A percentile compares a stretch with the other conserved stretches of the same genome.
These are phyloP conservation scores for Candolleomyces efflorescens DNA, from an alignment of 768 basidiomycete species.

Conservation along the genomic window DNA sequence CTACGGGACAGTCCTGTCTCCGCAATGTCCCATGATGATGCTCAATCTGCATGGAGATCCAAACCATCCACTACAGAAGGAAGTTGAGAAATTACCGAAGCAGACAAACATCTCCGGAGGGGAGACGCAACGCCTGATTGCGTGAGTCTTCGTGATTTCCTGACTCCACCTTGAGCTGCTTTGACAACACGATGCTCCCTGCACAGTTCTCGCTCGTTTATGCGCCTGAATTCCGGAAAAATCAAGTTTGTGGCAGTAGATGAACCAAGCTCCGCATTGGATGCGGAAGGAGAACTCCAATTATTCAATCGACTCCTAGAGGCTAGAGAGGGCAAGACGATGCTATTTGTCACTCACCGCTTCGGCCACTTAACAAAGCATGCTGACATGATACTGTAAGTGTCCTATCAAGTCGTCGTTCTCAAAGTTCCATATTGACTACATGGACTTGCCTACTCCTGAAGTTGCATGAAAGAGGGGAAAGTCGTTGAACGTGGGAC, in stretches of 20 bases:
- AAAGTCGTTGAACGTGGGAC: conserved; percentile 34
- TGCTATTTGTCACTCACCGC: conserved; percentile 54
- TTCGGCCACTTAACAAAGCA: conserved; percentile 45
- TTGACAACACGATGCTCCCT: background rate
- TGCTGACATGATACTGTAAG: conserved; percentile 52
- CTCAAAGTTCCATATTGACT: background rate
- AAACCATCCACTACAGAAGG: conserved; percentile 21
- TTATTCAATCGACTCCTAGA: conserved; percentile 37
- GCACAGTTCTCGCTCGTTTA: conserved; percentile 40
- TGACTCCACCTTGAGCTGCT: background rate
- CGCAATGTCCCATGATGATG: conserved; percentile 12
- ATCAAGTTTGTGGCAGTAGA: conserved; percentile 50
- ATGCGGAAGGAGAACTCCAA: conserved; percentile 48
- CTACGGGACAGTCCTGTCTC: conserved; percentile 34
- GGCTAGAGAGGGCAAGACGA: conserved; percentile 43
- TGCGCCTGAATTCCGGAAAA: conserved; percentile 34
- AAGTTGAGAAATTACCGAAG: conserved; percentile 21
- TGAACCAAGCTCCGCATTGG: conserved; percentile 57
- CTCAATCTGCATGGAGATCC: conserved; percentile 23
- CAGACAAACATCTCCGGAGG: conserved; percentile 36
- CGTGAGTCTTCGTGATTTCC: conserved; percentile 29
- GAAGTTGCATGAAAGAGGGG: conserved; percentile 46
- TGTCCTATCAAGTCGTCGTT: background rate
- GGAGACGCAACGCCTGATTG: conserved; percentile 45
- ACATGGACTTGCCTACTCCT: background rate